Evolutionary conservation across 495 filamentous ascomycete species (phyloP).

Genomic region (Aspergillus steynii): DNA sequence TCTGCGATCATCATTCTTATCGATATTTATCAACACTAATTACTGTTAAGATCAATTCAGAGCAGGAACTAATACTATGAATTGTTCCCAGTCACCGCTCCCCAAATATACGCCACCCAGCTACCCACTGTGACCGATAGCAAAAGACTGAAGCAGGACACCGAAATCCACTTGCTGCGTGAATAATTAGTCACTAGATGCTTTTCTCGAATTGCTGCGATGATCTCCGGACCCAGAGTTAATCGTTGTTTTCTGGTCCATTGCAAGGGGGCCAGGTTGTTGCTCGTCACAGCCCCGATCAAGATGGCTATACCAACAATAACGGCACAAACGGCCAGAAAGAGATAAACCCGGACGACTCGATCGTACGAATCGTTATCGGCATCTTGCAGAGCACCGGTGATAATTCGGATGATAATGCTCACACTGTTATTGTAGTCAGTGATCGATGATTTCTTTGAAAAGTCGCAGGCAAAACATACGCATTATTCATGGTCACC

Average conservation of each 20-base stretch:
- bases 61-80: constrained; percentile 9
- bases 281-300: constrained; percentile 23
- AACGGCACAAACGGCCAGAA: constrained; percentile 31
- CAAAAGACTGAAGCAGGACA: constrained; percentile 32
- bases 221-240: constrained; percentile 28
- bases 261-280: constrained; percentile 35
- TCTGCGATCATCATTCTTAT: background rate
- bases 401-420: constrained; percentile 46
- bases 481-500: constrained; percentile 49
- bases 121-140: constrained; percentile 32
- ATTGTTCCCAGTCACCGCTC: constrained; percentile 41
- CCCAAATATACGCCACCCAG: constrained; percentile 49
- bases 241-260: constrained; percentile 44
- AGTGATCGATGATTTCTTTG: background rate
- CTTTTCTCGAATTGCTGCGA: constrained; percentile 28
- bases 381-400: constrained; percentile 44
- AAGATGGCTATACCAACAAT: constrained; percentile 33
- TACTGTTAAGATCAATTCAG: too few relatives aligned
- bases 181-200: constrained; percentile 23
- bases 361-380: constrained; percentile 41
- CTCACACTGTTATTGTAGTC: constrained; percentile 34
- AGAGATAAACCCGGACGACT: constrained; percentile 42
- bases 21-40: too few relatives aligned
- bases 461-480: constrained; percentile 6
- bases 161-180: constrained; percentile 28